Evolutionary conservation across 192 early-diverging fungal species (phyloP).

Genomic region (Backusella westeae): DNA sequence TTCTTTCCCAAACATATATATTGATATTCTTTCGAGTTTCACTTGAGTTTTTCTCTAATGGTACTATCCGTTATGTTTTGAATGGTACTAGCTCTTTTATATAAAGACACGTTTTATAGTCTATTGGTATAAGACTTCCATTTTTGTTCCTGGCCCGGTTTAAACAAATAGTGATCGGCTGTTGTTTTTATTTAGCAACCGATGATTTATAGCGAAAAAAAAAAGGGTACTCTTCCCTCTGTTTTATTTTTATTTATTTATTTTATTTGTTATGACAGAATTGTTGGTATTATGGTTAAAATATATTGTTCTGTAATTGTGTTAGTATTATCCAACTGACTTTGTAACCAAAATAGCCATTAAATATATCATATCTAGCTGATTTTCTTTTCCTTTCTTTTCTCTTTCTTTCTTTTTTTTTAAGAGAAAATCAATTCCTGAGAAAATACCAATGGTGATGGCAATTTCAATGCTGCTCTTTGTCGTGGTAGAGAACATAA

Average conservation of each 20-base stretch:
- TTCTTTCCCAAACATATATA: neutral
- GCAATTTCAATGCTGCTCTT: slow-evolving; percentile 85
- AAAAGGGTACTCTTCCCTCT: neutral
- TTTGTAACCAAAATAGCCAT: slow-evolving; percentile 87
- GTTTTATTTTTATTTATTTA: too few species aligned
- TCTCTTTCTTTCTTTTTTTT: slow-evolving; percentile 39
- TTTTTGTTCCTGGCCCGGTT: slow-evolving; percentile 90
- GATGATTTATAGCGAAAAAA: neutral
- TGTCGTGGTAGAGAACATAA: slow-evolving; percentile 86
- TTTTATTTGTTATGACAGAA: neutral
- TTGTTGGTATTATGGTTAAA: neutral
- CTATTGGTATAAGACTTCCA: slow-evolving; percentile 51
- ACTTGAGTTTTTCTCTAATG: slow-evolving; percentile 65
- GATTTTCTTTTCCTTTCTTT: neutral
- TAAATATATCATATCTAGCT: slow-evolving; percentile 80
- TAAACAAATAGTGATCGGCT: slow-evolving; percentile 91
- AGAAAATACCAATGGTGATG: slow-evolving; percentile 72
- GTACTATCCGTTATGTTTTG: slow-evolving; percentile 92
- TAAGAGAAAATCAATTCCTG: slow-evolving; percentile 70
- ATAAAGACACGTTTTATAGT: slow-evolving; percentile 53
- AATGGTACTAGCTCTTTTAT: slow-evolving; percentile 95
- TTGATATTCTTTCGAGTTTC: neutral
- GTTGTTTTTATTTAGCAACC: slow-evolving; percentile 57
- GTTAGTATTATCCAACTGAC: slow-evolving; percentile 92
- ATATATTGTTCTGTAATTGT: neutral